Evolutionary conservation across 768 basidiomycete species (phyloP), one percentile per base, ranked within the genome.

Genomic region (Rossbeevera mucosa): DNA sequence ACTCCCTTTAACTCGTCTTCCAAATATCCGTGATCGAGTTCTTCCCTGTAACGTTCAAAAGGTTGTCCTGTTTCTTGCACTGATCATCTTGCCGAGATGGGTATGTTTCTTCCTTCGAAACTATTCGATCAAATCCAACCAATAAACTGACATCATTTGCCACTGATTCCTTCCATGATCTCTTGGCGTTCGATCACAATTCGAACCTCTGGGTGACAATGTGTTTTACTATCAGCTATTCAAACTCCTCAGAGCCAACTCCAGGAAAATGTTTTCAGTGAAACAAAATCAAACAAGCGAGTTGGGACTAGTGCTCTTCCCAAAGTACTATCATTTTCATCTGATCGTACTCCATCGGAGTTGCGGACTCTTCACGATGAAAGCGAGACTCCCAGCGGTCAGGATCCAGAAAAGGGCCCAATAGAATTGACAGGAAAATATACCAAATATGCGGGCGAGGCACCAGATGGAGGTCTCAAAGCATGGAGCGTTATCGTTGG

Each of bases 391-490:
- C 20, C 36, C 6, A 26, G 16, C 3, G n/a, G 3, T 29, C 48
- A 30, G 26, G 51, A 52, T 33, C 40, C 41, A 28, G 64, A 59
- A 44, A 55, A 59, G 5, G 26, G 14, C 16, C 3, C 7, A n/a
- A 26, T 21, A 1, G 20, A 51, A 18, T 38, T 50, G 9, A 36
- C 51, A 0, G 56, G 47, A 7, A 66, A 58, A 38, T 61, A 59
- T 25, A 55, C 40, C 43, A 61, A 57, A 41, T 57, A 64, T 44
- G 54, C 50, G 2, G 58, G 55, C 26, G 68, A 57, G 5, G 41
- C 66, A 13, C 67, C 67, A n/a, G 67, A 68, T 48, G 67, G 66
- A 3, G 67, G 67, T 8, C n/a, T 64, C 25, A 68, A 66, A 28
- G 67, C 67, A 1, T 70, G 67, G 68, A 60, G 59, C 1, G 66